Base-by-base conservation (phyloP, 306 rosid species). In the Mucuna pruriens region DNA sequence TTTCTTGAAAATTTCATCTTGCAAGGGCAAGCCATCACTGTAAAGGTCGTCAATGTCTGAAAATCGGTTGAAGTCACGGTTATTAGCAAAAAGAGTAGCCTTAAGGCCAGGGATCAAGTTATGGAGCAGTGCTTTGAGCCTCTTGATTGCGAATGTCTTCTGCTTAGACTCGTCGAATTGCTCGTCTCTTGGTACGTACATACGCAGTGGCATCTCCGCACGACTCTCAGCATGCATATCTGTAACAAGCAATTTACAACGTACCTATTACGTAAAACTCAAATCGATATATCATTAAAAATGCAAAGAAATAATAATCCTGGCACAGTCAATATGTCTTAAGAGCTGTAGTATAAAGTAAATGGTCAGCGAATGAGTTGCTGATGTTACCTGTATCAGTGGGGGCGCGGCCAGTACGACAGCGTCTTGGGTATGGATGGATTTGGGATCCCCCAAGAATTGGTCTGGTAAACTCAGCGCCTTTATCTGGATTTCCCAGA, bases 161-260 rank as follows among this genome's bases (percentile, higher is more conserved):
- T 76, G 84, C 72, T 94, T 94, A 3, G 92, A 80, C 87, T 94
- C 98, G 78, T 91, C 95, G 75, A 94, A 94, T 54, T 90, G 91
- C 58, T 94, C 98, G 34, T 94, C 98, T 75, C 98, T 89, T 1
- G 98, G 98, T 48, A 91, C 98, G 36, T 94, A 94, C 82, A 86
- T 84, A 9, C 93, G 98, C 3, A 55, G 17, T 20, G 97, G 98
- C 78, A 86, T 90, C 87, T 94, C 94, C 67, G 90, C 89, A 5
- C 97, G 83, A 82, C 94, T 86, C 86, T 94, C 98, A 2, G 91
- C 78, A 39, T 72, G 19, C 89, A 94, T 52, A 77, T 91, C 98
- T 91, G 80, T 65, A 44, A 0, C 55, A 74, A 4, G 38, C 48
- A 70, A 33, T 23, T 26, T 25, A 75, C 13, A 46, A 10, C 45